These are phyloP conservation scores for Botrytis byssoidea DNA, from an alignment of 2,329 filamentous ascomycete genomes.

Conservation along the genomic window DNA sequence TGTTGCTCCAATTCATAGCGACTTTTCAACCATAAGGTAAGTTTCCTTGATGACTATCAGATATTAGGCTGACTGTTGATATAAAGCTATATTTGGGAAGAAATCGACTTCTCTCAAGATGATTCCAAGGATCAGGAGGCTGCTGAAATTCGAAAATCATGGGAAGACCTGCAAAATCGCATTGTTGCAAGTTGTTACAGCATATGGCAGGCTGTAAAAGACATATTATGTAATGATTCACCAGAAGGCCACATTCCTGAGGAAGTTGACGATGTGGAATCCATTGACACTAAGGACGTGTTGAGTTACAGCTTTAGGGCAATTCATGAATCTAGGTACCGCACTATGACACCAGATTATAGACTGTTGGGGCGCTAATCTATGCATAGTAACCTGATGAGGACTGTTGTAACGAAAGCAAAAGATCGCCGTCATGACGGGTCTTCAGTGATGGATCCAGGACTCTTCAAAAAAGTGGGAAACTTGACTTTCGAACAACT, in stretches of 20 bases:
- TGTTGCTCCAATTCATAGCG: constrained; percentile 65
- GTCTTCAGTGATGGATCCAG: constrained; percentile 49
- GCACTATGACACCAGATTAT: neutral
- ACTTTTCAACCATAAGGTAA: constrained; percentile 65
- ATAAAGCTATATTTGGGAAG: constrained; percentile 34
- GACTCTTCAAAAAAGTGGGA: constrained; percentile 66
- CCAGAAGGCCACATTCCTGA: constrained; percentile 84
- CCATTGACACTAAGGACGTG: constrained; percentile 80
- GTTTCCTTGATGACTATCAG: neutral
- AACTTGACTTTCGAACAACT: constrained; percentile 78
- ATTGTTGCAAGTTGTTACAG: constrained; percentile 60
- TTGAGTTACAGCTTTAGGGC: constrained; percentile 94
- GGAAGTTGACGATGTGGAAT: constrained; percentile 69
- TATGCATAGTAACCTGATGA: constrained; percentile 64
- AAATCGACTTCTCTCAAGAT: constrained; percentile 23
- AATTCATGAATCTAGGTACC: constrained; percentile 86
- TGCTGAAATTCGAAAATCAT: constrained; percentile 14
- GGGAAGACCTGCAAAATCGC: constrained; percentile 46
- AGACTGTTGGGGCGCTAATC: constrained; percentile 19
- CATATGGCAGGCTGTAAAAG: constrained; percentile 75
- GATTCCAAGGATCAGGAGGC: constrained; percentile 9
- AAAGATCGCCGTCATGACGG: constrained; percentile 46
- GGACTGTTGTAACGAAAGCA: constrained; percentile 53
- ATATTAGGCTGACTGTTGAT: constrained; percentile 13
- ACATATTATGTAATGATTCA: constrained; percentile 86